Evolutionary conservation across 257 asterid genomes (phyloP), one percentile per base, ranked within the genome.

Genomic region (Lavandula angustifolia): DNA sequence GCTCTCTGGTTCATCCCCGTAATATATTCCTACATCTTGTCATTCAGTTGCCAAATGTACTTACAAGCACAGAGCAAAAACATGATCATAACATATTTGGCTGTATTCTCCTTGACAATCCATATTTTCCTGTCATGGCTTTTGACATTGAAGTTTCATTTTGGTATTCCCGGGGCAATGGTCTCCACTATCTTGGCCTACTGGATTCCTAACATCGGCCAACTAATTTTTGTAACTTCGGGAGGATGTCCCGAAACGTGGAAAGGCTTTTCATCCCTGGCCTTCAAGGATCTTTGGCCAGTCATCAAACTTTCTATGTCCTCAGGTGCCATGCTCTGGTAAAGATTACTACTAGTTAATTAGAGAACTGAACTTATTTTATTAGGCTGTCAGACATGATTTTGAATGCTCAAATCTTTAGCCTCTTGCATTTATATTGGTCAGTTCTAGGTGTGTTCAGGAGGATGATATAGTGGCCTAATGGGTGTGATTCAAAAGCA

Each of bases 61-160:
- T 66, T 86, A 2, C 96, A 86, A 55, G 84, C 95, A 7, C 92
- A 86, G 69, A 84, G 94, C 82, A 88, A 88, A 69, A 88, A 85
- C 71, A 68, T 72, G 73, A 77, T 88, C 50, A 85, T 88, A 18
- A 72, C 91, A 0, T 85, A 86, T 51, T 64, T 88, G 65, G 84
- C 94, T 0, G 89, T 79, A 0, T 64, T 66, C 50, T 78, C 91
- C 0, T 49, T 88, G 6, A 27, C 80, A 0, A 78, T 85, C 51
- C 91, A 85, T 55, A 12, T 85, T 11, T 64, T 71, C 61, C 80
- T 88, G n/a, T 88, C 85, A 0, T 88, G 71, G 27, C 27, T 22
- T 22, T 22, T 22, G 27, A 22, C 27, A 22, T 0, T 22, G 27
- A 22, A 22, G 27, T 78, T 54, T 51, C 38, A 78, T 17, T 78